These are phyloP conservation scores for Scheffersomyces ergatensis DNA, from an alignment of 805 yeast species.

Conservation along the genomic window DNA sequence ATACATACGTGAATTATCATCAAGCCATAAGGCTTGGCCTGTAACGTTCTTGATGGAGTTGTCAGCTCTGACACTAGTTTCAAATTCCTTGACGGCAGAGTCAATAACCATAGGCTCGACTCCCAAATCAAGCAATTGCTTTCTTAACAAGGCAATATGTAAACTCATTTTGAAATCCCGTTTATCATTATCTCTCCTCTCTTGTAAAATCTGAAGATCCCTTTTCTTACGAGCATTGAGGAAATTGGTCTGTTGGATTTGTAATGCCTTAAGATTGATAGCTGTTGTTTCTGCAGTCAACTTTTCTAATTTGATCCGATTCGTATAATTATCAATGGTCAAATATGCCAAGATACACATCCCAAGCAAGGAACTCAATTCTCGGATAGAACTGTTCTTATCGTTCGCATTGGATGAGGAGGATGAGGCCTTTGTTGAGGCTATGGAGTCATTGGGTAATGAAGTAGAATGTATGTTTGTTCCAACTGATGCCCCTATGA, in stretches of 20 bases:
- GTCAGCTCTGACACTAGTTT: slow-evolving; percentile 55
- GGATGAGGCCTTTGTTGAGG: too few relatives aligned
- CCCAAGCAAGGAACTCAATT: slow-evolving; percentile 40
- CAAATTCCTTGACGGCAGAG: slow-evolving; percentile 53
- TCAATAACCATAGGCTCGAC: slow-evolving; percentile 57
- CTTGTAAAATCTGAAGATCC: slow-evolving; percentile 51
- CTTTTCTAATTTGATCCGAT: slow-evolving; percentile 37
- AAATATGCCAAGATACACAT: slow-evolving; percentile 44
- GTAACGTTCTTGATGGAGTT: slow-evolving; percentile 54
- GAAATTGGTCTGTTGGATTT: slow-evolving; percentile 47
- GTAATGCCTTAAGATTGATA: slow-evolving; percentile 34
- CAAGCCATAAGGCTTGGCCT: slow-evolving; percentile 59
- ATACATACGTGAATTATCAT: slow-evolving; percentile 43
- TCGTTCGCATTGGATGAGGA: not conserved
- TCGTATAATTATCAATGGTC: slow-evolving; percentile 50
- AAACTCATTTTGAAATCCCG: slow-evolving; percentile 58
- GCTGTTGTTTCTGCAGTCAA: slow-evolving; percentile 31
- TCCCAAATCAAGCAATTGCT: slow-evolving; percentile 58
- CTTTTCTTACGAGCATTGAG: slow-evolving; percentile 50
- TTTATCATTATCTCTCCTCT: slow-evolving; percentile 45
- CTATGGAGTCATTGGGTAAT: too few relatives aligned
- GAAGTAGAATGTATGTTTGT: too few relatives aligned
- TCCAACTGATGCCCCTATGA: too few relatives aligned
- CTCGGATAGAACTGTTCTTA: slow-evolving; percentile 21
- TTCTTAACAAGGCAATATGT: slow-evolving; percentile 64